phyloP scores from a whole-genome alignment of 495 filamentous ascomycete species.

The Haplographium delicatum region DNA sequence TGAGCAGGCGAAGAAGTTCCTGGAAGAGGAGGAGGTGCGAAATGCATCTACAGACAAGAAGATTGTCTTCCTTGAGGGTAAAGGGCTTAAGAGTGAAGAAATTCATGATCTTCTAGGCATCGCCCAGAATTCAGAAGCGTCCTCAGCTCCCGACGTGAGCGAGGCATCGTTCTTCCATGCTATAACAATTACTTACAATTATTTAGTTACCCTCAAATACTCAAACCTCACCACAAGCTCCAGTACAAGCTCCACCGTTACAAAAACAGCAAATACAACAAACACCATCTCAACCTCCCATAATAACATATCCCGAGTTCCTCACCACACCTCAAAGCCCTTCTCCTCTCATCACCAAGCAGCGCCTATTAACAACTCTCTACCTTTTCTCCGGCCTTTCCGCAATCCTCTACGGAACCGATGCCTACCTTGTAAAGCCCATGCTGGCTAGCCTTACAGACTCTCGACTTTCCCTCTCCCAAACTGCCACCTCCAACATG shows the following conservation, averaged over 20 bases:
- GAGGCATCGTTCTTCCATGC: too few species aligned
- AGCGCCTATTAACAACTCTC: slow-evolving; percentile 68
- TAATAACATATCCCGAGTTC: slow-evolving; percentile 97
- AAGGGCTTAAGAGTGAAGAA: slow-evolving; percentile 65
- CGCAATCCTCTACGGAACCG: slow-evolving; percentile 71
- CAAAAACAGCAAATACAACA: slow-evolving; percentile 24
- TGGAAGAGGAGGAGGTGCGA: slow-evolving; percentile 72
- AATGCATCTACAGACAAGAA: slow-evolving; percentile 67
- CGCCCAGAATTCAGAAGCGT: slow-evolving; percentile 20
- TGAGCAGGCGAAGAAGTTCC: slow-evolving; percentile 69
- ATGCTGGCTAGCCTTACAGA: slow-evolving; percentile 71
- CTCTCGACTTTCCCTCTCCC: slow-evolving; percentile 77
- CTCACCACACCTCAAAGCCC: slow-evolving; percentile 58
- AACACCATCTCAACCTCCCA: slow-evolving; percentile 62
- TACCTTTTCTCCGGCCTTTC: slow-evolving; percentile 69
- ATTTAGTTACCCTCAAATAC: too few species aligned
- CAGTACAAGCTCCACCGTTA: background rate
- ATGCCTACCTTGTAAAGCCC: slow-evolving; percentile 73
- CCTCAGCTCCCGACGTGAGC: background rate
- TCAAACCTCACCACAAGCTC: slow-evolving; percentile 10
- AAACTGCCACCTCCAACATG: slow-evolving; percentile 59
- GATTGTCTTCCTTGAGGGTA: slow-evolving; percentile 69
- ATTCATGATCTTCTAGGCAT: slow-evolving; percentile 60
- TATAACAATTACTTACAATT: too few species aligned
- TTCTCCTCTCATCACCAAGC: slow-evolving; percentile 69